phyloP scores from a whole-genome alignment of 1,284 basidiomycete genomes.

The Apiotrichum akiyoshidainum region DNA sequence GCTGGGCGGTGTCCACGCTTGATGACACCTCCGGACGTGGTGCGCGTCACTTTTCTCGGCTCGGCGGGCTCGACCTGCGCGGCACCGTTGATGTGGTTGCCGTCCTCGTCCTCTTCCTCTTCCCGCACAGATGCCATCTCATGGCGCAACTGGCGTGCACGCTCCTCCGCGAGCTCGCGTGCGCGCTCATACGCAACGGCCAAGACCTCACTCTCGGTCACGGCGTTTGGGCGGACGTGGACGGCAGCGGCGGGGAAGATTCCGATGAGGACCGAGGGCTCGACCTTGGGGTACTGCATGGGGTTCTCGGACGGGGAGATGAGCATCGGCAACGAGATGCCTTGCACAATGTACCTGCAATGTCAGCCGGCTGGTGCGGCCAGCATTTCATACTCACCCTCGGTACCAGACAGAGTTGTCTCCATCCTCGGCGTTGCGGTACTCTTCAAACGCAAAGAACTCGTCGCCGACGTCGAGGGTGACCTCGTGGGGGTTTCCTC shows the following conservation, averaged over 20 bases:
- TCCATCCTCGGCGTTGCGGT: slow-evolving; percentile 51
- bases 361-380: background rate
- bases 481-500: slow-evolving; percentile 46
- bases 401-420: slow-evolving; percentile 79
- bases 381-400: slow-evolving; percentile 55
- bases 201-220: slow-evolving; percentile 82
- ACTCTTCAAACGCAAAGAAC: slow-evolving; percentile 92
- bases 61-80: slow-evolving; percentile 3
- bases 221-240: slow-evolving; percentile 79
- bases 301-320: slow-evolving; percentile 21
- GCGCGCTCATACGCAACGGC: slow-evolving; percentile 55
- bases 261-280: slow-evolving; percentile 83
- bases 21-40: slow-evolving; percentile 2
- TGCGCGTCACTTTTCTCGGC: background rate
- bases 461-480: slow-evolving; percentile 74
- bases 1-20: slow-evolving; percentile 30
- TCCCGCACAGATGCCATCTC: slow-evolving; percentile 66
- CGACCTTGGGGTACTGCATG: slow-evolving; percentile 40
- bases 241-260: slow-evolving; percentile 93
- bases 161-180: slow-evolving; percentile 29
- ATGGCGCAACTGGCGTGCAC: slow-evolving; percentile 19
- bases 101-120: slow-evolving; percentile 64
- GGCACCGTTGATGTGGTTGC: slow-evolving; percentile 6
- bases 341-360: slow-evolving; percentile 77
- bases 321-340: slow-evolving; percentile 66